These are phyloP conservation scores for Bothriochloa decipiens DNA, from an alignment of 176 grass and related monocot genomes.

Conservation along the genomic window DNA sequence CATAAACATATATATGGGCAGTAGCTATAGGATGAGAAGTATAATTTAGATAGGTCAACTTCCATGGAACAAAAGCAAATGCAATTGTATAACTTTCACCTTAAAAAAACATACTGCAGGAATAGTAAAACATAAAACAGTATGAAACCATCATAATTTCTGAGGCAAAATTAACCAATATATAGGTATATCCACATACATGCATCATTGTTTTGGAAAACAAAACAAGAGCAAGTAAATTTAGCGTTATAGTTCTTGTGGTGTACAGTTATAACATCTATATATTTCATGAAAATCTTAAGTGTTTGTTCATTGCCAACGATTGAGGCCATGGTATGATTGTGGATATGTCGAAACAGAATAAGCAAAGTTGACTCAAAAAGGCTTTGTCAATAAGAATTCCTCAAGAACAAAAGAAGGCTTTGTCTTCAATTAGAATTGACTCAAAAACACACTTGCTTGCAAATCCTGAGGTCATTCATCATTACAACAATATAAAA, in stretches of 20 bases:
- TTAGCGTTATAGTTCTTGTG: not conserved
- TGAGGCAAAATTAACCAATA: not conserved
- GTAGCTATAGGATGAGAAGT: no score
- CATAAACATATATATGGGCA: constrained; percentile 27
- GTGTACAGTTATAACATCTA: not conserved
- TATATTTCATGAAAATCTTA: not conserved
- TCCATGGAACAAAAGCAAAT: not conserved
- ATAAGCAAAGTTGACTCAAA: not conserved
- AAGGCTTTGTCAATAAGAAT: not conserved
- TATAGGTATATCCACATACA: not conserved
- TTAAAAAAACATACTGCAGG: not conserved
- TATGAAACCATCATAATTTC: not conserved
- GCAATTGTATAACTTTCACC: not conserved
- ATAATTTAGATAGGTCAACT: not conserved
- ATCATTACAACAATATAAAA: not conserved
- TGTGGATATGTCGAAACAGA: not conserved
- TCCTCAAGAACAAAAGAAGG: no score
- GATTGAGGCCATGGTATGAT: not conserved
- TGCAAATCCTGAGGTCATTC: not conserved
- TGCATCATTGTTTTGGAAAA: not conserved
- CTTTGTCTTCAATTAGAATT: not conserved
- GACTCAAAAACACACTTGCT: not conserved
- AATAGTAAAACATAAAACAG: not conserved
- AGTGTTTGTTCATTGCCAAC: not conserved
- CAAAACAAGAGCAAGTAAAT: not conserved